A percentile compares a stretch with the other conserved stretches of the same genome.
These are phyloP conservation scores for Ephemerocybe angulata DNA, from an alignment of 768 basidiomycete species.

Conservation along the genomic window DNA sequence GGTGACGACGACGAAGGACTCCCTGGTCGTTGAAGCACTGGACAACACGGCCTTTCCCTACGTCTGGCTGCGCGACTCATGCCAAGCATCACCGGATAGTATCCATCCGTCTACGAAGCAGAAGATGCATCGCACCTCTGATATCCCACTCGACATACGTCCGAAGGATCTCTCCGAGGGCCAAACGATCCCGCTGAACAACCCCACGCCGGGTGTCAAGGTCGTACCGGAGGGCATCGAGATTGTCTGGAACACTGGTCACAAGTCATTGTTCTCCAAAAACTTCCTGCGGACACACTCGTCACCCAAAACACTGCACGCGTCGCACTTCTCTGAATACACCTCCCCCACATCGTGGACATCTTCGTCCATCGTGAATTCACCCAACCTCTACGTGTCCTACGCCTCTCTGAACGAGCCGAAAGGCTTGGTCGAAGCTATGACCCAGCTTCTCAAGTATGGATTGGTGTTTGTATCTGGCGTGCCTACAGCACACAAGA, in stretches of 20 bases:
- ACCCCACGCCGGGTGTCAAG: slow-evolving; percentile 35
- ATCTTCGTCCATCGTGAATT: slow-evolving; percentile 29
- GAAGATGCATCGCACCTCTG: slow-evolving; percentile 69
- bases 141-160: slow-evolving; percentile 49
- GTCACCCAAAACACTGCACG: slow-evolving; percentile 27
- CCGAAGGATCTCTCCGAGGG: slow-evolving; percentile 38
- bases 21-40: slow-evolving; percentile 37
- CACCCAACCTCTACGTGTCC: slow-evolving; percentile 46
- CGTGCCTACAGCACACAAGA: slow-evolving; percentile 63
- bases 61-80: slow-evolving; percentile 83
- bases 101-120: slow-evolving; percentile 78
- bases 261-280: slow-evolving; percentile 50
- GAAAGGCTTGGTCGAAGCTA: slow-evolving; percentile 48
- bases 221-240: slow-evolving; percentile 42
- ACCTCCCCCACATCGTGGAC: slow-evolving; percentile 43
- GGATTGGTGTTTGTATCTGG: slow-evolving; percentile 71
- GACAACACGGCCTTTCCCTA: slow-evolving; percentile 51
- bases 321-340: slow-evolving; percentile 44
- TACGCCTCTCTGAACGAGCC: slow-evolving; percentile 50
- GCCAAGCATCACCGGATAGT: slow-evolving; percentile 60
- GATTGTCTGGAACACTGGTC: slow-evolving; percentile 55
- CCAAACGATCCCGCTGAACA: slow-evolving; percentile 37
- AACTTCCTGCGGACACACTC: slow-evolving; percentile 51
- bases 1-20: slow-evolving; percentile 21
- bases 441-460: slow-evolving; percentile 65